These are phyloP conservation scores for Solanum rostratum DNA, from an alignment of 257 asterid genomes.

Conservation along the genomic window DNA sequence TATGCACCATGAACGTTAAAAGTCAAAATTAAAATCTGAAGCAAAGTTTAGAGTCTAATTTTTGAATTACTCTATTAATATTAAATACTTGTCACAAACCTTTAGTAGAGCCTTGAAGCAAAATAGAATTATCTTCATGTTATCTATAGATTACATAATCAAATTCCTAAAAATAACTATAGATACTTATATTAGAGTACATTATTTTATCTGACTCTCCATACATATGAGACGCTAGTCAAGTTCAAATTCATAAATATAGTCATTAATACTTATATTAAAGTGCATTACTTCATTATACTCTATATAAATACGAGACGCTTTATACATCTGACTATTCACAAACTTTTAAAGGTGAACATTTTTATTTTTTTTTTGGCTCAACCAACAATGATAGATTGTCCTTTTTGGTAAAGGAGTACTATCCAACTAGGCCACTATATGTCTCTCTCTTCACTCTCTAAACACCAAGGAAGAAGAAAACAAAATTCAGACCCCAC, in stretches of 20 bases:
- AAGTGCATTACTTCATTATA: not conserved
- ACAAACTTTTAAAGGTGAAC: too few relatives aligned
- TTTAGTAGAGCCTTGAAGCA: not conserved
- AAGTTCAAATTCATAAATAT: too few relatives aligned
- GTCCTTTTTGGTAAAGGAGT: conserved; percentile 28
- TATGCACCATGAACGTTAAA: too few relatives aligned
- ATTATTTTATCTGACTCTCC: not conserved
- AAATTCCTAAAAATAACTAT: not conserved
- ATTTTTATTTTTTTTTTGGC: not conserved
- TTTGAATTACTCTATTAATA: not conserved
- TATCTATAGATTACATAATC: not conserved
- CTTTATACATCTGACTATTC: fast-evolving
- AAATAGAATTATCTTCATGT: not conserved
- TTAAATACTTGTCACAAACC: not conserved
- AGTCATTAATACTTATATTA: not conserved
- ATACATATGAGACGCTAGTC: not conserved
- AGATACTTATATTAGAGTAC: not conserved
- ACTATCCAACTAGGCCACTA: conserved; percentile 6
- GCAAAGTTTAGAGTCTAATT: too few relatives aligned
- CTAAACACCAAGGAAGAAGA: not conserved
- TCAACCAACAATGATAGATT: conserved; percentile 28
- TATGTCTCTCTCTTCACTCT: not conserved
- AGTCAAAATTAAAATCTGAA: too few relatives aligned
- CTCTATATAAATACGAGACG: not conserved
- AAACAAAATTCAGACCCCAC: conserved; percentile 18